Base-by-base conservation (phyloP, 2,329 filamentous ascomycete species). In the Cadophora gregata region DNA sequence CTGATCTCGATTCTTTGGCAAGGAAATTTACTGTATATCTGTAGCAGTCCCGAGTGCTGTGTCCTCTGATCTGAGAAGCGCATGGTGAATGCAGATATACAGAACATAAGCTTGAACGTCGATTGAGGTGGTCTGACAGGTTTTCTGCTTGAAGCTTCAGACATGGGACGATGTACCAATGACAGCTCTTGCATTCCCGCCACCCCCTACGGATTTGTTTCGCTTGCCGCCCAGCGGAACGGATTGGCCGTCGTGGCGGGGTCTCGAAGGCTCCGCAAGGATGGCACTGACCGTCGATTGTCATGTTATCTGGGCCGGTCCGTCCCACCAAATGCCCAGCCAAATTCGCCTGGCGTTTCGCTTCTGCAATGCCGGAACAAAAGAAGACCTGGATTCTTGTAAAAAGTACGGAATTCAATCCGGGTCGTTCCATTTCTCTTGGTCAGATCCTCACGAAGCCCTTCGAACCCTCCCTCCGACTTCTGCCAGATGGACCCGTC, bases 101-200 rank as follows among this genome's bases (percentile, higher is more conserved):
- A n/a, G n/a, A n/a, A n/a, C n/a, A n/a, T n/a, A n/a, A n/a, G n/a
- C n/a, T n/a, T n/a, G n/a, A n/a, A n/a, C n/a, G n/a, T n/a, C n/a
- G n/a, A n/a, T n/a, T n/a, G n/a, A n/a, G n/a, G n/a, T 55, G 60
- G 60, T 31, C 31, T 55, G 61, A 55, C 51, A 21, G 50, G 24
- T 36, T 56, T 36, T 63, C 51, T 59, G 59, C 55, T 56, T 69
- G 69, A 70, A 70, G 69, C 69, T 59, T 29, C 64, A 69, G 67
- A 69, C 69, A 70, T 66, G 55, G 33, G 64, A 65, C 59, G 59
- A 38, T 48, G 25, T n/a, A 31, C 69, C 66, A 70, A 69, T 70
- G 66, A 66, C 62, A 65, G 63, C 25, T 27, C 53, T 25, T 19
- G 14, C n/a, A 24, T 38, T n/a, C 31, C 14, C 27, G 50, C 38